These are phyloP conservation scores for Microstegium vimineum DNA, from an alignment of 176 grass and related monocot genomes.

Conservation along the genomic window DNA sequence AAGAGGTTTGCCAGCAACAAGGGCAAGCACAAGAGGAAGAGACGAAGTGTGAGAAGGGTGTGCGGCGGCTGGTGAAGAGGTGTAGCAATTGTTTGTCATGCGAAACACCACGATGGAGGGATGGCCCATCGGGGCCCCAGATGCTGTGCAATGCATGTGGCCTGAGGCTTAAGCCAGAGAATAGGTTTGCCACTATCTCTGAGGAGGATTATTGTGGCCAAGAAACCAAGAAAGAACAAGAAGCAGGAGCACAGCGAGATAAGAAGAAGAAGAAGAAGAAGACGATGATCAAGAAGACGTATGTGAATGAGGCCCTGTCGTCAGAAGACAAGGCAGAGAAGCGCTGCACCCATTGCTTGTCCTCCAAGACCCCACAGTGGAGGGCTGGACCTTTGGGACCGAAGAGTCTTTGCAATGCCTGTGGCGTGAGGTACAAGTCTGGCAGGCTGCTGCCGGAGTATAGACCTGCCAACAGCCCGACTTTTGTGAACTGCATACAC, in stretches of 20 bases:
- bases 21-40: constrained; percentile 23
- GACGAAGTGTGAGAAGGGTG: constrained; percentile 8
- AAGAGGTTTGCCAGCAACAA: constrained; percentile 33
- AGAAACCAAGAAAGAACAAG: constrained; percentile 27
- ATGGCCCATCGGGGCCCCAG: constrained; percentile 54
- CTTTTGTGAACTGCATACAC: constrained; percentile 79
- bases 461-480: constrained; percentile 88
- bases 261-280: constrained; percentile 48
- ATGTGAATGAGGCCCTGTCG: constrained; percentile 17
- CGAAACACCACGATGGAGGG: constrained; percentile 68
- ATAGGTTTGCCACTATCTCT: constrained; percentile 6
- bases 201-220: constrained; percentile 25
- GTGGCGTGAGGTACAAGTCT: constrained; percentile 74
- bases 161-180: constrained; percentile 67
- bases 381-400: constrained; percentile 63
- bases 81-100: constrained; percentile 72
- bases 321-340: constrained; percentile 22
- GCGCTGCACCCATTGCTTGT: constrained; percentile 78
- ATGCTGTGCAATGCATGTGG: constrained; percentile 65
- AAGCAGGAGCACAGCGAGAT: constrained; percentile 5
- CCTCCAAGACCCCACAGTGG: constrained; percentile 81
- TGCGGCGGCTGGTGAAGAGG: constrained; percentile 33
- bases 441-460: constrained; percentile 91
- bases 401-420: constrained; percentile 81
- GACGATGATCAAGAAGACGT: constrained; percentile 26